A percentile compares a stretch with the other conserved stretches of the same genome.
Conservation (phyloP, 2,329 filamentous ascomycete genomes). For the Penicillium sp. region DNA sequence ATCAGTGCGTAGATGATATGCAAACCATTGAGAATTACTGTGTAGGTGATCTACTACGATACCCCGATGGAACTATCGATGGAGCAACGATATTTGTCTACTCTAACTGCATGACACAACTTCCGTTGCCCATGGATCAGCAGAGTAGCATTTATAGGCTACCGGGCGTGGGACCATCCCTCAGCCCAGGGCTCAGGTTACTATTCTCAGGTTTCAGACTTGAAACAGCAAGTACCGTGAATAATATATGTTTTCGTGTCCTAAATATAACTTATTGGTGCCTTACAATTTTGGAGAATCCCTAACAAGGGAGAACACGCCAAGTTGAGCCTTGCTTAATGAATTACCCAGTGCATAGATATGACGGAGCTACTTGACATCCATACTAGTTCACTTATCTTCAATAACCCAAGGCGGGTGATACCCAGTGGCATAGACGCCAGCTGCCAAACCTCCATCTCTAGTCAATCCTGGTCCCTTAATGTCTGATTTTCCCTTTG, state of each 20-base stretch:
- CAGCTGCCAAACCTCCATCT: no score
- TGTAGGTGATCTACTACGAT: neutral
- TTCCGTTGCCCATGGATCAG: neutral
- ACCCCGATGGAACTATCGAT: neutral
- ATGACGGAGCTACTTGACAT: no score
- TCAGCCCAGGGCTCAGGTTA: neutral
- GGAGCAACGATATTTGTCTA: neutral
- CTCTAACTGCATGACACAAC: neutral
- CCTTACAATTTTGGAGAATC: no score
- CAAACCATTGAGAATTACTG: neutral
- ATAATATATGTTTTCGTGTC: neutral
- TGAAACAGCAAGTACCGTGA: neutral
- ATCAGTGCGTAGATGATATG: neutral
- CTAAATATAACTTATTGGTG: no score
- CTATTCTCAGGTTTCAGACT: neutral
- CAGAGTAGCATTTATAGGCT: neutral
- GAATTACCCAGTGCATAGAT: no score
- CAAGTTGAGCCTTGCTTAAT: no score
- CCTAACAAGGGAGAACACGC: no score
- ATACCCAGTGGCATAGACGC: no score
- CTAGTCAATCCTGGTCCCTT: no score
- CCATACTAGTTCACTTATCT: no score
- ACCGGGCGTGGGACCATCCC: neutral
- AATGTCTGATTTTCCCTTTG: no score
- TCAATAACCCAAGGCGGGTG: no score